Percentiles rank a stretch among this genome's conserved stretches.
These are phyloP conservation scores for Zymoseptoria crescenta DNA, from an alignment of 2,329 filamentous ascomycete genomes.

Conservation along the genomic window DNA sequence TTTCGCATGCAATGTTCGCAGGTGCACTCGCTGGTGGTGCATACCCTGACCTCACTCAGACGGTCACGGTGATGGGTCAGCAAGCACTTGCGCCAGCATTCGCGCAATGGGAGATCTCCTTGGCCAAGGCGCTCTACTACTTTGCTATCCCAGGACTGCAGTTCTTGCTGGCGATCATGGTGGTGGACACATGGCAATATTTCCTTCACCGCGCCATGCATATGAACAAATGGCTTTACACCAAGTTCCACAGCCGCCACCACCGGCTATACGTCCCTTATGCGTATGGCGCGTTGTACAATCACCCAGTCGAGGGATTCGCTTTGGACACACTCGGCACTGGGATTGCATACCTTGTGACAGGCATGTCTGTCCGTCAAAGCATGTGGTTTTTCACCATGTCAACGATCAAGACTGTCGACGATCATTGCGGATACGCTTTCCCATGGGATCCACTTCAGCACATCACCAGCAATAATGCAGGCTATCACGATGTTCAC, in stretches of 20 bases:
- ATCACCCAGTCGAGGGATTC: slow-evolving; percentile 91
- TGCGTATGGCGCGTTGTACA: slow-evolving; percentile 93
- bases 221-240: slow-evolving; percentile 93
- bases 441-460: slow-evolving; percentile 93
- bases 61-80: slow-evolving; percentile 46
- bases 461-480: slow-evolving; percentile 88
- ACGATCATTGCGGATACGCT: slow-evolving; percentile 95
- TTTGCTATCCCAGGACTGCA: slow-evolving; percentile 67
- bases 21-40: slow-evolving; percentile 70
- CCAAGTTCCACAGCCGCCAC: slow-evolving; percentile 86
- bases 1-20: slow-evolving; percentile 64
- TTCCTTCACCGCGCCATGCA: slow-evolving; percentile 96
- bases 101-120: slow-evolving; percentile 69
- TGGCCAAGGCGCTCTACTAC: slow-evolving; percentile 75
- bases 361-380: slow-evolving; percentile 76
- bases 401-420: slow-evolving; percentile 91
- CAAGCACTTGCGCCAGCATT: slow-evolving; percentile 58
- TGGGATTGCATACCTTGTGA: slow-evolving; percentile 71
- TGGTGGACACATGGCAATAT: slow-evolving; percentile 97
- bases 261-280: slow-evolving; percentile 97
- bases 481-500: slow-evolving; percentile 94
- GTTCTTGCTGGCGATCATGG: slow-evolving; percentile 62
- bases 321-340: slow-evolving; percentile 85
- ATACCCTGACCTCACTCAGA: slow-evolving; percentile 61
- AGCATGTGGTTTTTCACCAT: slow-evolving; percentile 82